These are phyloP conservation scores for Cunninghamia lanceolata DNA, from an alignment of 75 land plant species.

Conservation along the genomic window DNA sequence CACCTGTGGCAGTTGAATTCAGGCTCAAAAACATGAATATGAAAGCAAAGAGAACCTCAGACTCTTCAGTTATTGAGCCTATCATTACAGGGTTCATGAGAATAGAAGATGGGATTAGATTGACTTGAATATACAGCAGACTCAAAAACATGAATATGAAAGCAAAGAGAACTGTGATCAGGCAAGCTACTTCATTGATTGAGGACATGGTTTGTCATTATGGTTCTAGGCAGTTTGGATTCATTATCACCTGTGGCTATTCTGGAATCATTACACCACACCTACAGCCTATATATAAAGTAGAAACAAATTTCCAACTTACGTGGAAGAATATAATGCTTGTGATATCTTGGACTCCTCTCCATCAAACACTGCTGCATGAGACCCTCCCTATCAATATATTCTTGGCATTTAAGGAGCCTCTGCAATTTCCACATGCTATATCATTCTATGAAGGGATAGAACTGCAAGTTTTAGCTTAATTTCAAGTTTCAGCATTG, in stretches of 20 bases:
- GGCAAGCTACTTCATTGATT: neutral
- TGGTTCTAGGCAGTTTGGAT: neutral
- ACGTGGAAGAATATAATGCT: slow-evolving; percentile 74
- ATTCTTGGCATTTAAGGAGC: slow-evolving; percentile 56
- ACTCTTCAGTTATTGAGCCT: slow-evolving; percentile 1
- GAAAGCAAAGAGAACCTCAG: too few species aligned
- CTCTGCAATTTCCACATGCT: slow-evolving; percentile 27
- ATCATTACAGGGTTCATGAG: neutral
- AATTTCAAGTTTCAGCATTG: neutral
- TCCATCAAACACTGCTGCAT: slow-evolving; percentile 63
- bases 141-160: neutral
- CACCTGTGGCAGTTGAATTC: too few species aligned
- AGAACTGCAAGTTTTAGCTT: neutral
- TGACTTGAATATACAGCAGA: neutral
- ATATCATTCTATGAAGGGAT: neutral
- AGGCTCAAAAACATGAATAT: too few species aligned
- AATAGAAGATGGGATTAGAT: neutral
- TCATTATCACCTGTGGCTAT: neutral
- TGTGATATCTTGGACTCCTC: slow-evolving; percentile 53
- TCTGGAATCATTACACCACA: neutral
- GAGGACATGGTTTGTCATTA: neutral
- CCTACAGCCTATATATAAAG: neutral
- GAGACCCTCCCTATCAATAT: slow-evolving; percentile 50
- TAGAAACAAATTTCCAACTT: neutral
- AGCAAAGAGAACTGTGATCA: neutral